A percentile compares a stretch with the other conserved stretches of the same genome.
phyloP scores from a whole-genome alignment of 2,329 filamentous ascomycete genomes.

The Aureobasidium melanogenum region DNA sequence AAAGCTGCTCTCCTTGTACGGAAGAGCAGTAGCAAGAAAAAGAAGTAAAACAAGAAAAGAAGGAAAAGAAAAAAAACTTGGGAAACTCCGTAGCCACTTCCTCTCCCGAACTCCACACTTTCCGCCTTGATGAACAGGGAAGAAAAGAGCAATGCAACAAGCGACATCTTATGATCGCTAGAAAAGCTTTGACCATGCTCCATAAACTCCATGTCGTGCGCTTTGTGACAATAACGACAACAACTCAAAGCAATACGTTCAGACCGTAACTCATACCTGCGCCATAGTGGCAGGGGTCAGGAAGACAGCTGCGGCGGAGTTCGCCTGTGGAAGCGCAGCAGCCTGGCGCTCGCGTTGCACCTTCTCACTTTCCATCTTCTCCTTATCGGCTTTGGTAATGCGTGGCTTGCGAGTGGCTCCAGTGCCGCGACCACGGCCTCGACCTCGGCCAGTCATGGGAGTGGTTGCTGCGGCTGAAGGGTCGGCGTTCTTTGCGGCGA shows the following conservation, averaged over 20 bases:
- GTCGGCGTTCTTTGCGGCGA: conserved; percentile 19
- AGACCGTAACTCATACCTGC: background rate
- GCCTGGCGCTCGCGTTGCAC: conserved; percentile 56
- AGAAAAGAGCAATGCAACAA: background rate
- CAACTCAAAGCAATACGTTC: background rate
- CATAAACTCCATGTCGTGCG: background rate
- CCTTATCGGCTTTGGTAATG: conserved; percentile 77
- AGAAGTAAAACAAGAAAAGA: background rate
- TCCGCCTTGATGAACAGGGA: background rate
- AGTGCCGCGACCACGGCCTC: conserved; percentile 63
- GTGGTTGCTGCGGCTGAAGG: conserved; percentile 14
- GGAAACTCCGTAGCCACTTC: background rate
- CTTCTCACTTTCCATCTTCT: conserved; percentile 73
- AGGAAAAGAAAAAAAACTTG: background rate
- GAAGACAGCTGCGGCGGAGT: background rate
- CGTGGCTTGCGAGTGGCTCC: conserved; percentile 70
- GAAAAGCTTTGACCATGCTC: background rate
- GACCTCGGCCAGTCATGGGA: conserved; percentile 32
- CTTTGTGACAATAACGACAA: background rate
- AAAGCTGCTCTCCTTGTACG: background rate
- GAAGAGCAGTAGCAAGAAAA: background rate
- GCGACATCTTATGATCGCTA: background rate
- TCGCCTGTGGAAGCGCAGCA: background rate
- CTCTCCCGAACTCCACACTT: background rate
- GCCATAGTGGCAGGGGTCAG: conserved; percentile 3